Evolutionary conservation across 768 basidiomycete species (phyloP), one percentile per base, ranked within the genome.

Genomic region (Macrolepiota dolichaula): DNA sequence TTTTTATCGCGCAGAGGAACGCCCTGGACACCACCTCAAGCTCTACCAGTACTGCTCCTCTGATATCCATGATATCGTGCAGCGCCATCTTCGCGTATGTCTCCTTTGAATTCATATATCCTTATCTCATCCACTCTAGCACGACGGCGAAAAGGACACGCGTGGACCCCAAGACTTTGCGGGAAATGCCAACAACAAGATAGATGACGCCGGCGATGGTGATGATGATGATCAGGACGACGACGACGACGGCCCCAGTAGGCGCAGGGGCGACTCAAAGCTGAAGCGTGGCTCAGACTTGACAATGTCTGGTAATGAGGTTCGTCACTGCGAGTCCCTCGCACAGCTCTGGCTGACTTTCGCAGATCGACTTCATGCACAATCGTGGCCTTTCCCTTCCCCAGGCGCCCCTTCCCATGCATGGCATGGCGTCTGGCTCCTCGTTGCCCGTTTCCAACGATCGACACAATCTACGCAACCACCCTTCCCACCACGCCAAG

Each of bases 11-110:
- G 38, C 69, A 90, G 89, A 91, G 77, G 88, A 90, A 73, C 84
- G 87, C 36, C 81, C 87, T 54, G 89, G 91, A 17, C 90, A 92
- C 72, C 86, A 90, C 75, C 73, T 85, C 64, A 92, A 92, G 76
- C 81, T 92, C 19, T 91, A 89, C 75, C 88, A 92, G 70, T 93
- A 92, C 67, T 86, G 88, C 71, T 92, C 90, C 12, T 70, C 74
- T 12, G 88, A 92, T 68, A 83, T 88, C 60, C 81, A 85, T 63
- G 80, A 83, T 62, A 86, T 92, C 64, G 83, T 92, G 29, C 80
- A 87, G 63, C 82, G 88, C 46, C 89, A 91, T 71, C 64, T 87
- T 22, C 70, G 74, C 53, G 81, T 80, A 58, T 15, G 76, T 72
- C 15, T 55, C 32, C 42, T 51, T 38, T 62, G 22, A 7, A 55